Conservation (phyloP, 2,329 filamentous ascomycete species). For the Arthrobotrys entomopaga region DNA sequence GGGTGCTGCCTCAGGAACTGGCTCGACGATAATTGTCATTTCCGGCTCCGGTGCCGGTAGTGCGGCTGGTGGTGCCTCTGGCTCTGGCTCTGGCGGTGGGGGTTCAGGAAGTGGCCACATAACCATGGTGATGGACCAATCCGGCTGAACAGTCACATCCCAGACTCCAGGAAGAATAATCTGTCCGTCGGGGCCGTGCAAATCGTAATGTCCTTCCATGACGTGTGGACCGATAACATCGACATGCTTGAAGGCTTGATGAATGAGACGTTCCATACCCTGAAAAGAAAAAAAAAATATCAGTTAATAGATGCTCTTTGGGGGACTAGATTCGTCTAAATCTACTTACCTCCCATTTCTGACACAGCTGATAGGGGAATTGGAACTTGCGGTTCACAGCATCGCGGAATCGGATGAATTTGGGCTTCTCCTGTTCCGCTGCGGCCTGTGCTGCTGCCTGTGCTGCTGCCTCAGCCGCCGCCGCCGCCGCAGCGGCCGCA, state of each 20-base stretch:
- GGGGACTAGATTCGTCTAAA: background rate
- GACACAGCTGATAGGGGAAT: constrained; percentile 87
- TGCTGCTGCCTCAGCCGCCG: constrained; percentile 46
- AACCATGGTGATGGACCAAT: constrained; percentile 76
- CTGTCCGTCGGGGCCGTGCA: constrained; percentile 80
- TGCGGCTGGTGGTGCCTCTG: constrained; percentile 37
- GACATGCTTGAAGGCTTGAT: constrained; percentile 82
- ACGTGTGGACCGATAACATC: constrained; percentile 80
- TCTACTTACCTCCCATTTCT: constrained; percentile 78
- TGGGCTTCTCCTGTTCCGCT: constrained; percentile 68
- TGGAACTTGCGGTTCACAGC: constrained; percentile 90
- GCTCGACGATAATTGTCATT: constrained; percentile 52
- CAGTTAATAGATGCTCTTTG: background rate
- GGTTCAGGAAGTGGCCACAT: constrained; percentile 72
- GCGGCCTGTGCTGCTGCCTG: constrained; percentile 61
- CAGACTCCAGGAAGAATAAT: constrained; percentile 84
- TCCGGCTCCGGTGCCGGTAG: constrained; percentile 56
- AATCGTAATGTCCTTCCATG: constrained; percentile 80
- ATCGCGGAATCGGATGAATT: constrained; percentile 89
- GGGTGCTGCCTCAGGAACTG: constrained; percentile 44
- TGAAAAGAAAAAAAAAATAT: constrained; percentile 60
- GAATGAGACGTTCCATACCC: constrained; percentile 88
- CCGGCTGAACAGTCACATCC: constrained; percentile 82
- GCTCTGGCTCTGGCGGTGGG: constrained; percentile 51
- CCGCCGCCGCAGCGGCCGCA: constrained; percentile 61